Evolutionary conservation across 306 rosid genomes (phyloP), one percentile per base, ranked within the genome.

Genomic region (Glycine soja): DNA sequence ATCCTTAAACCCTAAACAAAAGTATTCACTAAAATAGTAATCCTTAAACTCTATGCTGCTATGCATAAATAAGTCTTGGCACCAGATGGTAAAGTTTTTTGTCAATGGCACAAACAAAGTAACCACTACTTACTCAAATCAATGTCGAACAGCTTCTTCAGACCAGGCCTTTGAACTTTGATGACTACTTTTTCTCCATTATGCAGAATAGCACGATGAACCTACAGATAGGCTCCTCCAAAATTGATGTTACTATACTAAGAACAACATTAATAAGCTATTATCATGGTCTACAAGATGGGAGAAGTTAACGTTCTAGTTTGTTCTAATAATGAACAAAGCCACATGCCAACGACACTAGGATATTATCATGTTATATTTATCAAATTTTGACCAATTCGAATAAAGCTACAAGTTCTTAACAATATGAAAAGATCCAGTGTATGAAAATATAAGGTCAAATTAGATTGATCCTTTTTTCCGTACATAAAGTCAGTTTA

Each of bases 81-180:
- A 16, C 6, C 30, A 36, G 14, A 65, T 38, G 12, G 24, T 13
- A 48, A 68, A 46, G 56, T 24, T 24, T 24, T 11, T 38, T 15
- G 43, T 18, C 46, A 38, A 16, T 56, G 36, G 43, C 38, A 53
- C 6, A 32, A 58, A 81, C 30, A 24, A 24, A 24, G 30, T n/a
- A 24, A 24, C 30, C 30, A 24, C 30, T 24, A 24, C 97, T 91
- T 84, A 93, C 97, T 71, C 77, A 93, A 76, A 82, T 93, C 98
- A 86, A 91, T 93, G 85, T 93, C 94, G 38, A 93, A 93, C 85
- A 93, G 98, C 87, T 88, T 93, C 93, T 89, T 93, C 63, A 93
- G 91, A 82, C 98, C 98, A 18, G 98, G 94, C 80, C 98, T 90
- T 85, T 93, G 98, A 69, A 93, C 98, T 85, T 93, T 93, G 70